Conservation (phyloP, 352 stramenopile genomes). For the Blastocystis sp. region DNA sequence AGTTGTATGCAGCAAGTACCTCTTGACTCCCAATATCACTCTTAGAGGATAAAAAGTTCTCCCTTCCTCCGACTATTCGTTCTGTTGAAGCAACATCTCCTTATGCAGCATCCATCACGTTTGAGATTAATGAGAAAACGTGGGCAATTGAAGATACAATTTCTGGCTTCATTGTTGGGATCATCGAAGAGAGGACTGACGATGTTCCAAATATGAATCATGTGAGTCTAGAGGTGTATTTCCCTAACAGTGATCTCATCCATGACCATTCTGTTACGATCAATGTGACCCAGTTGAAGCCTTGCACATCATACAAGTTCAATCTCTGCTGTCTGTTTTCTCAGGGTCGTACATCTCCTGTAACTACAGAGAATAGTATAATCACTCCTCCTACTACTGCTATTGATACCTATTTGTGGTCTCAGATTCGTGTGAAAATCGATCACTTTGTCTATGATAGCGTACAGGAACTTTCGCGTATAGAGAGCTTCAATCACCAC, state of each 20-base stretch:
- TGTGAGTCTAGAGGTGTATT: constrained; percentile 6
- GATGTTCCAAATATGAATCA: constrained; percentile 52
- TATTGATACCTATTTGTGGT: constrained; percentile 56
- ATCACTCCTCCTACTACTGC: not conserved
- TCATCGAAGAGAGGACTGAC: not conserved
- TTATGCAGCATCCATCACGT: not conserved
- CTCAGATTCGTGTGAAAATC: constrained; percentile 20
- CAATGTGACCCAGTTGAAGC: constrained; percentile 38
- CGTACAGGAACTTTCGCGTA: not conserved
- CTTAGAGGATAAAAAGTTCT: constrained; percentile 43
- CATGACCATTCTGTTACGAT: constrained; percentile 9
- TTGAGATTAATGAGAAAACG: constrained; percentile 7
- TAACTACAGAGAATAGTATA: not conserved
- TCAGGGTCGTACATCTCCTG: not conserved
- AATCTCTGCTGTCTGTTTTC: constrained; percentile 40
- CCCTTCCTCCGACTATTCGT: constrained; percentile 5
- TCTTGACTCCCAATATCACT: not conserved
- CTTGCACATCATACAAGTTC: constrained; percentile 10
- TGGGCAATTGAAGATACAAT: constrained; percentile 17
- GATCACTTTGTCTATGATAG: constrained; percentile 34
- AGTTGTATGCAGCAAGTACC: constrained; percentile 4
- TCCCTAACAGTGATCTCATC: constrained; percentile 11
- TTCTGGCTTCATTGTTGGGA: constrained; percentile 21
- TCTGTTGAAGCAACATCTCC: not conserved
- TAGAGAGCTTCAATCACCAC: not conserved